phyloP scores from a whole-genome alignment of 345 rosid genomes.

The Acer saccharum region DNA sequence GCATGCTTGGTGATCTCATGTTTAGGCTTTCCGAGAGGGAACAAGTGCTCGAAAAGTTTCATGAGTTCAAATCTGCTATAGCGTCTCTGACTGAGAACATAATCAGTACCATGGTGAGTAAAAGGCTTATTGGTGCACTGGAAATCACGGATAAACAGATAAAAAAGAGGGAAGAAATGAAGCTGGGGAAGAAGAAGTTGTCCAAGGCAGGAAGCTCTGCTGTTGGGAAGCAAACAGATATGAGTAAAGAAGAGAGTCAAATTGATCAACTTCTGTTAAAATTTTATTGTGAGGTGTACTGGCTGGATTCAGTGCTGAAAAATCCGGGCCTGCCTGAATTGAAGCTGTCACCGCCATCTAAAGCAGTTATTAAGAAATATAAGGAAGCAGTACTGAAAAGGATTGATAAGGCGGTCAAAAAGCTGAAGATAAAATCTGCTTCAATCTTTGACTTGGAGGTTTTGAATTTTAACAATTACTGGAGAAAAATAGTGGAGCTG shows the following conservation, averaged over 20 bases:
- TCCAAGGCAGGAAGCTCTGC: not conserved
- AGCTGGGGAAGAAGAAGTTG: not conserved
- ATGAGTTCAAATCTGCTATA: not conserved
- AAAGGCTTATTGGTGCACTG: not conserved
- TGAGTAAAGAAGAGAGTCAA: not conserved
- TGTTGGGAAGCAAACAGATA: not conserved
- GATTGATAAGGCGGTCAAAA: not conserved
- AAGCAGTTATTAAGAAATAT: not conserved
- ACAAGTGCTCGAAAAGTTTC: not conserved
- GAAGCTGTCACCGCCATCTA: not conserved
- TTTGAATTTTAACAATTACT: not conserved
- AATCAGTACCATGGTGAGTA: not conserved
- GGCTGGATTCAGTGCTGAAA: not conserved
- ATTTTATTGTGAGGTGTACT: not conserved
- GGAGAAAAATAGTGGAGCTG: not conserved
- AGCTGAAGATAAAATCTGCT: not conserved
- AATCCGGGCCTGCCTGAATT: slow-evolving; percentile 5
- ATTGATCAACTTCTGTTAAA: not conserved
- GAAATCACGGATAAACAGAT: not conserved
- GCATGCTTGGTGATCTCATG: not conserved
- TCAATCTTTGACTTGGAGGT: not conserved
- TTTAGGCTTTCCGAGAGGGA: not conserved
- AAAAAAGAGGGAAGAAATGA: not conserved
- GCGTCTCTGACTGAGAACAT: not conserved
- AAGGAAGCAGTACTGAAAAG: not conserved